Base-by-base conservation (phyloP, 2,329 filamentous ascomycete species). In the Ophioceras dolichostomum region DNA sequence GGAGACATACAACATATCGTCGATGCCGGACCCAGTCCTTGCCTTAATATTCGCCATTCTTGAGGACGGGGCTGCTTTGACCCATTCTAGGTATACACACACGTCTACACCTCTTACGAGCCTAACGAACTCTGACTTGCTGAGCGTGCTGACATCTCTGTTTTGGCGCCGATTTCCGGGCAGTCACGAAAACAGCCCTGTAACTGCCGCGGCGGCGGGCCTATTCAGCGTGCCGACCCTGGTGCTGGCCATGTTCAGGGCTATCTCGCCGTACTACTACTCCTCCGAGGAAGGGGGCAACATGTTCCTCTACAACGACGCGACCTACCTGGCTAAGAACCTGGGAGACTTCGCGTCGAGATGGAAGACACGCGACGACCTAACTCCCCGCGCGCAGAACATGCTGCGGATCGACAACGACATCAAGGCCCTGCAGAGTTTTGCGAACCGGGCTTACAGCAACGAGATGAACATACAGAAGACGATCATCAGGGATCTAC, bases 1-100 rank as follows among this genome's bases (percentile, higher is more conserved):
- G 43, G 91, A 98, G 59, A 83, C 73, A 2, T 98, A 94, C 56
- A 83, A 79, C 41, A 83, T 94, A 36, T 95, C 89, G 0, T 82
- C 83, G 3, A 81, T 95, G 55, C 89, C 91, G 1, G 79, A 86
- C 42, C 74, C 79, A 4, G 76, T 96, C 10, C 65, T 88, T 16
- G 67, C 73, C 14, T 67, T 84, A 20, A 75, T 89, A 37, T 62
- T 66, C 17, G 51, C 64, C 10, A 68, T 79, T 20, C 55, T 73
- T 43, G 70, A 79, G 41, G 77, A 83, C 45, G 76, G 67, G 2
- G 70, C 73, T 9, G 66, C 63, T 1, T 60, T 89, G 33, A 73
- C 74, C 18, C 51, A 66, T 29, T 57, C 72, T 45, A 55, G 59
- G 65, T 63, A 59, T 16, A 30, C 20, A 27, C 4, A 28, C n/a